Conservation (phyloP, 2,329 filamentous ascomycete genomes). For the Trichoderma sp. region DNA sequence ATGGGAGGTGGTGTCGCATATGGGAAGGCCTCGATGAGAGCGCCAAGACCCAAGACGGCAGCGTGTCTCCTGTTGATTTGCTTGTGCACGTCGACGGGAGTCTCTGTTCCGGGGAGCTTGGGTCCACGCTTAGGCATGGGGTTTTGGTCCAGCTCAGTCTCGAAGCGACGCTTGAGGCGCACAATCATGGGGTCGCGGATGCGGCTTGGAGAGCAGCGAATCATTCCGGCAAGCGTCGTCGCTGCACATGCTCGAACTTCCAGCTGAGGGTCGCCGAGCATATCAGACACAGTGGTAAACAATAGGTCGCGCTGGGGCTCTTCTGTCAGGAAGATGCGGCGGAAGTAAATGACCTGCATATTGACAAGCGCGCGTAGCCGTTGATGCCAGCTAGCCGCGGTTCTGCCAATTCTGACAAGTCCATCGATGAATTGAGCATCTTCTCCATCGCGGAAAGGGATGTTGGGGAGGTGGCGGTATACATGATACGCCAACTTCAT, state of each 20-base stretch:
- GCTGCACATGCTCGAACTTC: slow-evolving; percentile 94
- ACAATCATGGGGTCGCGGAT: slow-evolving; percentile 77
- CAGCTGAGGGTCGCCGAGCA: slow-evolving; percentile 87
- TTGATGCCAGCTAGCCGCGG: slow-evolving; percentile 89
- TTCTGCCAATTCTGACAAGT: slow-evolving; percentile 83
- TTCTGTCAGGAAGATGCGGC: slow-evolving; percentile 83
- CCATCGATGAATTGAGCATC: slow-evolving; percentile 80
- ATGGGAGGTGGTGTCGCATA: slow-evolving; percentile 87
- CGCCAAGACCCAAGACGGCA: slow-evolving; percentile 85
- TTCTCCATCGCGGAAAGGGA: slow-evolving; percentile 84
- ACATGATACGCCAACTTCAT: slow-evolving; percentile 95
- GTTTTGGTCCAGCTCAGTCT: slow-evolving; percentile 72
- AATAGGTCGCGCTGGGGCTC: slow-evolving; percentile 72
- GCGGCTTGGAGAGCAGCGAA: slow-evolving; percentile 81
- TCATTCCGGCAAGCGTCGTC: slow-evolving; percentile 93
- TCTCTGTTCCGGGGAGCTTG: slow-evolving; percentile 62
- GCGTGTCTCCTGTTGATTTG: slow-evolving; percentile 82
- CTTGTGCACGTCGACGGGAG: slow-evolving; percentile 67
- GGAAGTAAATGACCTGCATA: slow-evolving; percentile 98
- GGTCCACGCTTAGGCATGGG: slow-evolving; percentile 75
- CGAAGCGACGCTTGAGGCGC: slow-evolving; percentile 75
- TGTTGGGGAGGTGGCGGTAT: slow-evolving; percentile 92
- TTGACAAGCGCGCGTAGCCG: slow-evolving; percentile 92
- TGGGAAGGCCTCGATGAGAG: slow-evolving; percentile 91
- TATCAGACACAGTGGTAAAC: slow-evolving; percentile 90